Conservation (phyloP, 306 rosid species). For the Cicer pinnatifidum region DNA sequence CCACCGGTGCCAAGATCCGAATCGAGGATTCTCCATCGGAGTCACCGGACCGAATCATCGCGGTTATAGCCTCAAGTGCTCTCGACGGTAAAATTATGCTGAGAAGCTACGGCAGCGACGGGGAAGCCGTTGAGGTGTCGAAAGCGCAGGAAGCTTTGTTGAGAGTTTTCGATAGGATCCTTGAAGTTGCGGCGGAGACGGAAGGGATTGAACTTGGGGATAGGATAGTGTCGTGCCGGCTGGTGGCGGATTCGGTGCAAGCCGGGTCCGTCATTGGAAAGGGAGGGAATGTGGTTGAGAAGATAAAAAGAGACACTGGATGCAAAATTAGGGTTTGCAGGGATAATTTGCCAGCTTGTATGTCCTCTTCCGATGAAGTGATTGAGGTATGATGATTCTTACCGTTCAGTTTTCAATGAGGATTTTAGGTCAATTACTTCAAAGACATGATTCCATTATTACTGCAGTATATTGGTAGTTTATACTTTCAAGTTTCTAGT, state of each 20-base stretch:
- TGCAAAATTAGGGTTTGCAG: conserved; percentile 71
- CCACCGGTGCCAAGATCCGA: conserved; percentile 89
- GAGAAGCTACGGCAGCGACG: neutral
- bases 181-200: conserved; percentile 87
- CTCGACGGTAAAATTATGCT: conserved; percentile 41
- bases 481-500: neutral
- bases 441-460: neutral
- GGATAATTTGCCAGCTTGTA: conserved; percentile 73
- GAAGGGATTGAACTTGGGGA: conserved; percentile 61
- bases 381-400: conserved; percentile 65
- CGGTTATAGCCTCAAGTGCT: conserved; percentile 55
- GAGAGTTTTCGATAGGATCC: conserved; percentile 87
- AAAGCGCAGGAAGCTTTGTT: conserved; percentile 87
- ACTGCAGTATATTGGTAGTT: neutral
- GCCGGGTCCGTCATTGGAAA: conserved; percentile 86
- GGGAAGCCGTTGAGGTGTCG: conserved; percentile 59
- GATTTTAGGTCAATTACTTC: neutral
- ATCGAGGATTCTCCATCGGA: conserved; percentile 72
- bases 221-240: conserved; percentile 76
- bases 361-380: conserved; percentile 69
- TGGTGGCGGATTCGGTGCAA: conserved; percentile 68
- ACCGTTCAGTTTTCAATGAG: neutral
- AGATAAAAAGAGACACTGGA: conserved; percentile 78
- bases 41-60: conserved; percentile 73
- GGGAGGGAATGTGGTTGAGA: conserved; percentile 94